Base-by-base conservation (phyloP, 2,329 filamentous ascomycete species). In the Capronia epimyces region DNA sequence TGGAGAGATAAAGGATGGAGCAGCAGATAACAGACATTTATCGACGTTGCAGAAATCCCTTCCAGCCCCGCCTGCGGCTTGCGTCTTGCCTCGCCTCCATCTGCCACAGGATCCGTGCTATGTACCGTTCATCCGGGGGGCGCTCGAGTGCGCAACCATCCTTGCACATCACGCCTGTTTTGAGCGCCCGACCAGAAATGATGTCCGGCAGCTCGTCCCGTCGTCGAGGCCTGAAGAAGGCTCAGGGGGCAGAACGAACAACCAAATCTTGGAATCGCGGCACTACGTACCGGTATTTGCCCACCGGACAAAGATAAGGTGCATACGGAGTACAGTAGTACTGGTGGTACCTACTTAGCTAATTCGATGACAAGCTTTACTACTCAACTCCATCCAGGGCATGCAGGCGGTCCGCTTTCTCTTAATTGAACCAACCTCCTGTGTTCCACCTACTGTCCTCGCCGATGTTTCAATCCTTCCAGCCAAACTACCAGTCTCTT, bases 401-500 rank as follows among this genome's bases (percentile, higher is more conserved):
- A 32, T 12, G 29, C 7, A 32, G 29, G 7, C n/a, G 7, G 29
- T 7, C 29, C 3, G 7, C n/a, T 32, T 32, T 32, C 29, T 32
- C 29, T 12, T n/a, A 32, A 10, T 10, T 32, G 29, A 32, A 32
- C 29, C 29, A 32, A 32, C 7, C 29, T n/a, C 29, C 7, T 32
- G 7, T 12, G 7, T 9, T 32, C 7, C 29, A 32, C 12, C 7
- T n/a, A 8, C 29, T 32, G 7, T 3, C 29, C 29, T 32, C 29
- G 34, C 46, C 31, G 43, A 16, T 64, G 61, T 43, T 64, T 66
- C 49, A 75, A 58, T 8, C 62, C 62, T 58, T 79, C 77, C 48
- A 80, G 58, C 68, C 74, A 78, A 31, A 69, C 69, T 2, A 81
- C 74, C 43, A 81, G 55, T 46, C 77, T 66, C 67, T 81, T 82